Evolutionary conservation across 805 yeast species (phyloP).

Genomic region (Myxozyma monticola): DNA sequence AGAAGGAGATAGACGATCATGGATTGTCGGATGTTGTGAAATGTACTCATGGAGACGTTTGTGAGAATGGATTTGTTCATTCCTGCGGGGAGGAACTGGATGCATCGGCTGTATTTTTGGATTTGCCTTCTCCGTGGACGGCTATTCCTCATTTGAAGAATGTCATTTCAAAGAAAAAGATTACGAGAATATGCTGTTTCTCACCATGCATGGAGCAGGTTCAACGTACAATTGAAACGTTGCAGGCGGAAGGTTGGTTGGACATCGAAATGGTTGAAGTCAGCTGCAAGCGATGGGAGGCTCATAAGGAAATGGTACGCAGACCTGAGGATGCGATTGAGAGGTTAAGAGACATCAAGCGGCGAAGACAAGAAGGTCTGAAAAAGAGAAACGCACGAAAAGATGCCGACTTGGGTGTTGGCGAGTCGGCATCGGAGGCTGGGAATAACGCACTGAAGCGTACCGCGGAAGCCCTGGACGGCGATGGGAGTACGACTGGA

Average conservation of each 20-base stretch:
- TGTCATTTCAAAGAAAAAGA: slow-evolving; percentile 55
- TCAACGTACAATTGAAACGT: slow-evolving; percentile 73
- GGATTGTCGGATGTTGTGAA: slow-evolving; percentile 58
- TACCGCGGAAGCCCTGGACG: slow-evolving; percentile 12
- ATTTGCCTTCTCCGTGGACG: slow-evolving; percentile 95
- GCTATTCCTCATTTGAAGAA: slow-evolving; percentile 74
- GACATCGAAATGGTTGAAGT: slow-evolving; percentile 90
- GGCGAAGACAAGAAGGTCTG: slow-evolving; percentile 57
- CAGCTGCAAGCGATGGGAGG: slow-evolving; percentile 81
- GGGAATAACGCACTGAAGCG: slow-evolving; percentile 26
- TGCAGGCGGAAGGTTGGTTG: slow-evolving; percentile 77
- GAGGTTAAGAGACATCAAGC: slow-evolving; percentile 75
- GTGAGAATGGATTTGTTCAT: slow-evolving; percentile 69
- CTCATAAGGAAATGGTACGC: slow-evolving; percentile 83
- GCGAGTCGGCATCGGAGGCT: slow-evolving; percentile 24
- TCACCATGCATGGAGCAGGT: slow-evolving; percentile 99
- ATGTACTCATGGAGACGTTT: slow-evolving; percentile 89
- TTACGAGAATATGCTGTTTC: slow-evolving; percentile 84
- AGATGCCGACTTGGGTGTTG: slow-evolving; percentile 7
- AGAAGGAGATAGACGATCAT: slow-evolving; percentile 72
- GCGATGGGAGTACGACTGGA: not conserved
- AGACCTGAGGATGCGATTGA: slow-evolving; percentile 76
- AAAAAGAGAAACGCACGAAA: slow-evolving; percentile 35
- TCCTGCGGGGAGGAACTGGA: slow-evolving; percentile 34
- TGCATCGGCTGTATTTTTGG: slow-evolving; percentile 80